Conservation (phyloP, 2,329 filamentous ascomycete genomes). For the Fusarium nisikadoi region DNA sequence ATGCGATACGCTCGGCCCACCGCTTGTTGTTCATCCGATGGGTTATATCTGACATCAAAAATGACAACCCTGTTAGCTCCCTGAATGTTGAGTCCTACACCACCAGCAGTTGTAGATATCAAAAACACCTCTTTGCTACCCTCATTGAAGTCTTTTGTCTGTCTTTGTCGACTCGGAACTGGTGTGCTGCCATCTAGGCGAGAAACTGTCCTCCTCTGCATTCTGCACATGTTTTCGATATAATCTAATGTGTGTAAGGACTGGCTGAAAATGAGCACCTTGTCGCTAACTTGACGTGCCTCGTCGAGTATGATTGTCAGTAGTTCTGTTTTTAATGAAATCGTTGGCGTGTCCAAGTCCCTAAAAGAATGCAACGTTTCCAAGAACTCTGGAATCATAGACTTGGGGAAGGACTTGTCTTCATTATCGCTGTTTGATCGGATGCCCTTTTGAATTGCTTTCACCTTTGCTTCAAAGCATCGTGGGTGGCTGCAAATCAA, state of each 20-base stretch:
- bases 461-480: slow-evolving; percentile 55
- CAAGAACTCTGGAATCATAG: slow-evolving; percentile 45
- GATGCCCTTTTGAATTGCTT: slow-evolving; percentile 16
- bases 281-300: slow-evolving; percentile 71
- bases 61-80: slow-evolving; percentile 88
- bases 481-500: slow-evolving; percentile 65
- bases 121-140: slow-evolving; percentile 71
- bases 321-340: slow-evolving; percentile 76
- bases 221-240: slow-evolving; percentile 66
- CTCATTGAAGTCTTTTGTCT: slow-evolving; percentile 76
- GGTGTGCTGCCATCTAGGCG: slow-evolving; percentile 76
- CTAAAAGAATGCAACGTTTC: slow-evolving; percentile 51
- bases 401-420: slow-evolving; percentile 38
- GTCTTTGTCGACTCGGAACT: slow-evolving; percentile 66
- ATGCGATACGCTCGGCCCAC: slow-evolving; percentile 88
- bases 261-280: slow-evolving; percentile 83
- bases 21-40: slow-evolving; percentile 84
- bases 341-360: slow-evolving; percentile 56
- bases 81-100: slow-evolving; percentile 83
- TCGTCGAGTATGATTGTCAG: slow-evolving; percentile 76
- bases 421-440: neutral
- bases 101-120: slow-evolving; percentile 86
- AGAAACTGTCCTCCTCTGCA: slow-evolving; percentile 58
- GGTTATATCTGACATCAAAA: slow-evolving; percentile 86
- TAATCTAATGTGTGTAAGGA: slow-evolving; percentile 76